Evolutionary conservation across 2,329 filamentous ascomycete genomes (phyloP).

Genomic region (Monosporascus sp.): DNA sequence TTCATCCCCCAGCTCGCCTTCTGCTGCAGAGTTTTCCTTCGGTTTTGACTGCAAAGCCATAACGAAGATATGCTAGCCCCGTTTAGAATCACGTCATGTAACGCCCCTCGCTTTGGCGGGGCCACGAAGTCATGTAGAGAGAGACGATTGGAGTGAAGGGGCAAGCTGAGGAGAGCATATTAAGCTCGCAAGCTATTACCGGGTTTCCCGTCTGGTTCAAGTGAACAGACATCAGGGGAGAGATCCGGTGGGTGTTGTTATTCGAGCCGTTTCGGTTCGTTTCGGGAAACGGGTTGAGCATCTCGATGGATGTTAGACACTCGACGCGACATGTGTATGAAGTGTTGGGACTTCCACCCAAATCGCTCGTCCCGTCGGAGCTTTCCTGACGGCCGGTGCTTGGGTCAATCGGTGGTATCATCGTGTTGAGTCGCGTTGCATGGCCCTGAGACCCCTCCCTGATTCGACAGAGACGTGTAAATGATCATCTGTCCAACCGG

Average conservation of each 20-base stretch:
- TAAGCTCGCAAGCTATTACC: constrained; percentile 6
- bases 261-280: constrained; percentile 4
- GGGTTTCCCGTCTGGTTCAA: constrained; percentile 22
- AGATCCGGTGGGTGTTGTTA: constrained; percentile 5
- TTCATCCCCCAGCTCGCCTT: constrained; percentile 14
- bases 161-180: constrained; percentile 10
- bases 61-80: constrained; percentile 24
- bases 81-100: constrained; percentile 32
- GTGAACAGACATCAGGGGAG: constrained; percentile 20
- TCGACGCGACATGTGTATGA: neutral
- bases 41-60: constrained; percentile 27
- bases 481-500: neutral
- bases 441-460: neutral
- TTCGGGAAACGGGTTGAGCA: constrained; percentile 1
- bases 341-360: neutral
- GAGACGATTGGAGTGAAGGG: constrained; percentile 14
- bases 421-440: neutral
- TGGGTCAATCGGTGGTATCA: neutral
- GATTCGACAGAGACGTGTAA: neutral
- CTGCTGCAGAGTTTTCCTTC: constrained; percentile 28
- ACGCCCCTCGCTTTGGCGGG: constrained; percentile 20
- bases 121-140: constrained; percentile 32
- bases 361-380: neutral
- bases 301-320: neutral
- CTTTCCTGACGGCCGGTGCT: neutral